phyloP scores from a whole-genome alignment of 2,329 filamentous ascomycete genomes.

The Pseudogymnoascus sp. region DNA sequence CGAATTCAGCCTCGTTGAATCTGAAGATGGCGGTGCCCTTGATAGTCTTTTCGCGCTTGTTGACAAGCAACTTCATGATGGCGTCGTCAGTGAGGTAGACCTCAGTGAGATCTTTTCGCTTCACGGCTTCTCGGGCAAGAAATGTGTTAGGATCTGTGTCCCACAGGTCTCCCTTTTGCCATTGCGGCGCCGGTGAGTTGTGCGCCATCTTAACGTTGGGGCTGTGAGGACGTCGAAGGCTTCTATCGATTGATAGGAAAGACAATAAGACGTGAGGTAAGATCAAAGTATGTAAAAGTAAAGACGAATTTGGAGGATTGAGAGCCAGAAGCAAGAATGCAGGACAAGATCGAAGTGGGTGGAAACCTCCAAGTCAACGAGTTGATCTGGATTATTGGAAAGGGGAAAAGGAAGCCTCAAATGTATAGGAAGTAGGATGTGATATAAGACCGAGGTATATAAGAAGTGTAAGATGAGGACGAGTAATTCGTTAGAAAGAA shows the following conservation, averaged over 20 bases:
- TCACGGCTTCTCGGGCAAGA: not conserved
- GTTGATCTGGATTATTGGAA: too few relatives aligned
- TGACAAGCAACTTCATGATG: not conserved
- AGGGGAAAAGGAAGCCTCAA: too few relatives aligned
- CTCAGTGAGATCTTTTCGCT: not conserved
- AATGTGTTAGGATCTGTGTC: not conserved
- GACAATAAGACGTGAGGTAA: not conserved
- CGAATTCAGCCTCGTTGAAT: not conserved
- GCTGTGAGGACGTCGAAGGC: not conserved
- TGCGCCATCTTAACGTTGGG: not conserved
- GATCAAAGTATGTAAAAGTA: not conserved
- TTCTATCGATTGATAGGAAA: not conserved
- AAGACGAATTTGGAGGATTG: too few relatives aligned
- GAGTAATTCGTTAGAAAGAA: too few relatives aligned
- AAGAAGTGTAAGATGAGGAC: too few relatives aligned
- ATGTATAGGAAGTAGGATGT: too few relatives aligned
- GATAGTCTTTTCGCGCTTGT: not conserved
- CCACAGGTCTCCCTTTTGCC: not conserved
- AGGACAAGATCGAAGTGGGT: too few relatives aligned
- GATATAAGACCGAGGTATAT: too few relatives aligned
- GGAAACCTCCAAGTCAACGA: too few relatives aligned
- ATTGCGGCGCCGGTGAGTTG: not conserved
- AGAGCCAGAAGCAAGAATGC: too few relatives aligned
- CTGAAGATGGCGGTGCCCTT: not conserved
- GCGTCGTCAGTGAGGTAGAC: not conserved